Evolutionary conservation across 257 asterid species (phyloP).

Genomic region (Rubia yunnanensis): DNA sequence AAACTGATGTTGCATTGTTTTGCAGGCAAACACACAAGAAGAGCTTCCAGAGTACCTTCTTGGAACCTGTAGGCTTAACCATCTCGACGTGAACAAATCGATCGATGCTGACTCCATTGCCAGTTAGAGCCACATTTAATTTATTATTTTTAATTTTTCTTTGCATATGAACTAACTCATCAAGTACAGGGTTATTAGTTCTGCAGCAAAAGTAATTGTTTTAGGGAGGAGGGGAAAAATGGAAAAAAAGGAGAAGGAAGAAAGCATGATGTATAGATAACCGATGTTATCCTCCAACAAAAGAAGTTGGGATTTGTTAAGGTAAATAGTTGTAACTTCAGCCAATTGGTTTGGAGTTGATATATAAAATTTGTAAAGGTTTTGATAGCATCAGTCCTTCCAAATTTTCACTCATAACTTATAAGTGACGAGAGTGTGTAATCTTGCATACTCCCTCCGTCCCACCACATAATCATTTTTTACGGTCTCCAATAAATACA

Average conservation of each 20-base stretch:
- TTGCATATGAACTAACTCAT: not conserved
- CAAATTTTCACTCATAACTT: not conserved
- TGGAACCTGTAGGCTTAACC: conserved; percentile 85
- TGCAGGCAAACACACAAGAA: conserved; percentile 68
- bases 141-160: too few species aligned
- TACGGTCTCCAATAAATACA: too few species aligned
- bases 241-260: not conserved
- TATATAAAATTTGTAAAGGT: conserved; percentile 8
- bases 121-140: conserved; percentile 9
- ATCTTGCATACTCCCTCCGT: too few species aligned
- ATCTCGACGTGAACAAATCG: conserved; percentile 64
- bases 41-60: conserved; percentile 78
- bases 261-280: not conserved
- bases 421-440: too few species aligned
- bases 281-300: not conserved
- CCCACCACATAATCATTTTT: too few species aligned
- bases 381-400: not conserved
- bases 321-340: not conserved
- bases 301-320: not conserved
- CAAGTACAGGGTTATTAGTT: not conserved
- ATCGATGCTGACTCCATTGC: conserved; percentile 34
- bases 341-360: not conserved
- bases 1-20: not conserved
- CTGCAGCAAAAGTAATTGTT: not conserved
- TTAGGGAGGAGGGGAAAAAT: not conserved